Evolutionary conservation across 805 yeast genomes (phyloP).

Genomic region (Torulaspora maleeae): DNA sequence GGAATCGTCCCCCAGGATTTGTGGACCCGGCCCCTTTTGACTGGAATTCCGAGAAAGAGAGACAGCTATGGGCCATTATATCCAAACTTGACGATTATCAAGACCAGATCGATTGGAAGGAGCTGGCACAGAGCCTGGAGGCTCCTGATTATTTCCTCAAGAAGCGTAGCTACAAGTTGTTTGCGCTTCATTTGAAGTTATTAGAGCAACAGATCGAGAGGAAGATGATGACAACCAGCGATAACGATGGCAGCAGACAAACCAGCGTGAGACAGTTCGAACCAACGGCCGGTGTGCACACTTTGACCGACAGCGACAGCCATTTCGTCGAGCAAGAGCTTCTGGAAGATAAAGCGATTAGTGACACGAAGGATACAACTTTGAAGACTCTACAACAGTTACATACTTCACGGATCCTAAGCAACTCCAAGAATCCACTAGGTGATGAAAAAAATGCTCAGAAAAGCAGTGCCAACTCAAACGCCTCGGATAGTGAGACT

Average conservation of each 20-base stretch:
- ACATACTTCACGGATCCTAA: conserved; percentile 28
- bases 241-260: conserved; percentile 8
- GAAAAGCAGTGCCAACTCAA: conserved; percentile 1
- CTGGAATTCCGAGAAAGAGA: conserved; percentile 34
- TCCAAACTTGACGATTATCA: conserved; percentile 23
- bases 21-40: conserved; percentile 38
- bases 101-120: conserved; percentile 31
- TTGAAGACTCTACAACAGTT: conserved; percentile 19
- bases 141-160: conserved; percentile 34
- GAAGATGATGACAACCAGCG: conserved; percentile 10
- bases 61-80: conserved; percentile 30
- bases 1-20: conserved; percentile 39
- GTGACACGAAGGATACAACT: conserved; percentile 11
- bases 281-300: neutral
- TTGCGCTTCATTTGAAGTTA: conserved; percentile 26
- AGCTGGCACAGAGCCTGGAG: conserved; percentile 34
- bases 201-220: conserved; percentile 25
- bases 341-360: neutral
- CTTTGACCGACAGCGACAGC: neutral
- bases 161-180: conserved; percentile 29
- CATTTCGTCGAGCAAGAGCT: neutral
- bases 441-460: conserved; percentile 4
- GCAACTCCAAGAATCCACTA: conserved; percentile 10
- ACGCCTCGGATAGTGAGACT: conserved; percentile 29
- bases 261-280: conserved; percentile 7